Base-by-base conservation (phyloP, 1,139 yeast species). In the Hansenula sp. region DNA sequence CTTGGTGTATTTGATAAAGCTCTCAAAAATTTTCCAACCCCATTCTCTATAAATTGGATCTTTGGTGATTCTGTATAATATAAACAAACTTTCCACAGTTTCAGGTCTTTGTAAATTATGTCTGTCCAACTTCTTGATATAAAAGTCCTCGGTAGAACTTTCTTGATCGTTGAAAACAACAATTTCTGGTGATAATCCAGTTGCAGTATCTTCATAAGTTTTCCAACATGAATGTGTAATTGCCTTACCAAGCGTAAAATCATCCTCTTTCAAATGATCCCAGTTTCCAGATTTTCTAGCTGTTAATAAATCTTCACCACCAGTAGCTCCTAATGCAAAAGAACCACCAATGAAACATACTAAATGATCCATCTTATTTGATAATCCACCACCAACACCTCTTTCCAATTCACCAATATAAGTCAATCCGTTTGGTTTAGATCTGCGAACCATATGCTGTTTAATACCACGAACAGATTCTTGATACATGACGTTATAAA, bases 21-120 rank as follows among this genome's bases (percentile, higher is more conserved):
- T 77, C 55, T 80, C 67, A 64, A 89, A 86, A 34, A 90, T 87
- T 55, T 85, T 84, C 75, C 85, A 86, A 11, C 97, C 97, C 89
- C 95, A 89, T 53, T 82, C 73, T 51, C 97, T 77, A 61, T 89
- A 90, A 55, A 82, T 83, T 26, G 74, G 76, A 56, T 90, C 94
- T 24, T 83, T 82, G 1, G 96, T 87, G 50, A 89, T 68, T 52
- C 94, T 76, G 67, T 82, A 90, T 49, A 90, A 65, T 52, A 85
- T 73, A 69, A 84, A 89, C 37, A 90, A 69, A 1, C 95, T 83
- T 62, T 90, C 97, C 4, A 89, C 95, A 0, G 97, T 87, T 60
- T 90, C 97, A 2, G 97, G 97, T 51, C 97, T 76, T 65, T 89
- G 97, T 48, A 89, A 66, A 60, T 88, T 88, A 60, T 89, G 96